Evolutionary conservation across 352 stramenopile species (phyloP).

Genomic region (Globisporangium alternatum): DNA sequence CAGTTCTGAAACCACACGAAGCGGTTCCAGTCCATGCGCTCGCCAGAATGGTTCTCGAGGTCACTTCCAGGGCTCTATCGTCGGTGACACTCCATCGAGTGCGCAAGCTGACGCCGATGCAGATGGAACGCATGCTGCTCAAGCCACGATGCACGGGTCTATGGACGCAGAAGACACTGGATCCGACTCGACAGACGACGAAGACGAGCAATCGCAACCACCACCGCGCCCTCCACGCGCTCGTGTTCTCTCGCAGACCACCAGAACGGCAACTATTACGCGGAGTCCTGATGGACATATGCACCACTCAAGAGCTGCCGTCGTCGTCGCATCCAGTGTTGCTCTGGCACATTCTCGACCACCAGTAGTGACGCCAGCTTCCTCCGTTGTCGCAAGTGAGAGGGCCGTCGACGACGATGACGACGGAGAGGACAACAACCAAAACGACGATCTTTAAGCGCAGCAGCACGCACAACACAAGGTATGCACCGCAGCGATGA

Average conservation of each 20-base stretch:
- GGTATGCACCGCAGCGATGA: background rate
- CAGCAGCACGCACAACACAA: background rate
- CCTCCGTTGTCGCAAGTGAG: background rate
- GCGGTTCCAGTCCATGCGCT: background rate
- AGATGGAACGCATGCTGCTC: background rate
- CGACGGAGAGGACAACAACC: constrained; percentile 23
- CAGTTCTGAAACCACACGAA: background rate
- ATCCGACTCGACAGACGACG: constrained; percentile 15
- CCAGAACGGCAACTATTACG: background rate
- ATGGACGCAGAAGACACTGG: background rate
- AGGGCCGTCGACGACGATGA: background rate
- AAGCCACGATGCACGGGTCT: background rate
- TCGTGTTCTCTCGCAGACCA: background rate
- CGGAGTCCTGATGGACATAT: background rate
- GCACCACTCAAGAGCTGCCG: background rate
- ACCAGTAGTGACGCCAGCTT: background rate
- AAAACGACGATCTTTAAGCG: constrained; percentile 23
- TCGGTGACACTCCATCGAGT: background rate
- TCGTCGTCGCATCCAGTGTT: background rate
- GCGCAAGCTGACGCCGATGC: background rate
- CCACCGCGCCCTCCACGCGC: background rate
- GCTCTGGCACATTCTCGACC: background rate
- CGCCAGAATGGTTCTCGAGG: background rate
- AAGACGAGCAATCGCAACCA: background rate
- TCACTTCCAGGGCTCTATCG: constrained; percentile 4